These are phyloP conservation scores for Ophiocytium majus DNA, from an alignment of 352 stramenopile species.

Conservation along the genomic window DNA sequence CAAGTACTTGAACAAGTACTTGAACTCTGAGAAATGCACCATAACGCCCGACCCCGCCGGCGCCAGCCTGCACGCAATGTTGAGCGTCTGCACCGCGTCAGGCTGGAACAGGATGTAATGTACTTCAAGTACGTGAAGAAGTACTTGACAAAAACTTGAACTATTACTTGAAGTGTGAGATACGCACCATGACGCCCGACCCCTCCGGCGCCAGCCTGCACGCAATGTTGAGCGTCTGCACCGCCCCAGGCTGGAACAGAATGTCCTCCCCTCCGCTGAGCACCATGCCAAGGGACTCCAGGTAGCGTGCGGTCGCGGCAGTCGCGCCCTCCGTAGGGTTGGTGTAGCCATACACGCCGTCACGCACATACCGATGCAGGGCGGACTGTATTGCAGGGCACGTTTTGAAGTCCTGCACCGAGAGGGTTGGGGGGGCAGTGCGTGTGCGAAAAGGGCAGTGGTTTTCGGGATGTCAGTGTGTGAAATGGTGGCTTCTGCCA, in stretches of 20 bases:
- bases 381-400: conserved; percentile 29
- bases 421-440: no score
- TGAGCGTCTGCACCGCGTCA: conserved; percentile 53
- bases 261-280: conserved; percentile 34
- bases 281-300: conserved; percentile 24
- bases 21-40: no score
- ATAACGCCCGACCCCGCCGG: conserved; percentile 41
- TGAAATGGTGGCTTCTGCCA: no score
- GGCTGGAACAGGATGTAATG: conserved; percentile 57
- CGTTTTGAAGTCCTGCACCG: conserved; percentile 27
- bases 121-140: no score
- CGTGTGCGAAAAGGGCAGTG: no score
- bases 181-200: conserved; percentile 49
- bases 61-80: conserved; percentile 48
- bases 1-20: no score
- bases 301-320: conserved; percentile 34
- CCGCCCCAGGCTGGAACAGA: conserved; percentile 56
- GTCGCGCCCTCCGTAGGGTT: conserved; percentile 30
- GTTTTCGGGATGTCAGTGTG: no score
- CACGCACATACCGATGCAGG: conserved; percentile 21
- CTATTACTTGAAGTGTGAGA: no score
- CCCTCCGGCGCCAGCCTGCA: conserved; percentile 43
- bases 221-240: conserved; percentile 51
- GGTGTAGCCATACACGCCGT: conserved; percentile 49
- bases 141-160: no score